Evolutionary conservation across 768 basidiomycete species (phyloP), one percentile per base, ranked within the genome.

Genomic region (Neoboletus magnificus): DNA sequence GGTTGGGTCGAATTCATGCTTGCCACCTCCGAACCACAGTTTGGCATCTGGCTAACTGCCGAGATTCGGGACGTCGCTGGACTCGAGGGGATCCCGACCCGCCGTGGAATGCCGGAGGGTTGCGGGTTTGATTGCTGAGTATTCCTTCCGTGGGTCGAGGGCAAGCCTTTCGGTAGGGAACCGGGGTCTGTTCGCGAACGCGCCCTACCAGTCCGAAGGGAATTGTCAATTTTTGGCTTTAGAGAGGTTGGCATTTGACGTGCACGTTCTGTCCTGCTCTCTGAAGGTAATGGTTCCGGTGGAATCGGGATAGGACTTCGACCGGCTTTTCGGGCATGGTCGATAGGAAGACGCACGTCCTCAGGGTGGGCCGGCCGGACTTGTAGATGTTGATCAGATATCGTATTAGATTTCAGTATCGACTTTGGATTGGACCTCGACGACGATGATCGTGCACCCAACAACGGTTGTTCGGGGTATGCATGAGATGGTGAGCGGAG

Each of bases 381-480:
- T 52, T 60, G 64, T 36, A 45, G 22, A 46, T 63, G 59, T 46
- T 63, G 64, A 23, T 66, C 66, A 40, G 59, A 57, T 45, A 12
- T 23, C 12, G 50, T 40, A 44, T 61, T 65, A 22, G 68, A 46
- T 50, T 68, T 68, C 16, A 68, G 58, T 42, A 68, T 68, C 7
- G 68, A 69, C 56, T 74, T 79, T 5, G 68, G 66, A 39, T 67
- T 65, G 18, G 60, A 45, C 65, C 54, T 68, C 30, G 73, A 67
- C 2, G 71, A 65, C 25, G 69, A 44, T 22, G 55, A 15, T 25
- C 56, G 54, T 30, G n/a, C 9, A 23, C 11, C 48, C 18, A 50
- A 36, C 2, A 60, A 51, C 39, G 64, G 67, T 25, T 62, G 57
- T 50, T 64, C 52, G 22, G 51, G 50, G 27, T 58, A 45, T 8